Conservation (phyloP, 2,329 filamentous ascomycete species). For the Cercospora sp. region DNA sequence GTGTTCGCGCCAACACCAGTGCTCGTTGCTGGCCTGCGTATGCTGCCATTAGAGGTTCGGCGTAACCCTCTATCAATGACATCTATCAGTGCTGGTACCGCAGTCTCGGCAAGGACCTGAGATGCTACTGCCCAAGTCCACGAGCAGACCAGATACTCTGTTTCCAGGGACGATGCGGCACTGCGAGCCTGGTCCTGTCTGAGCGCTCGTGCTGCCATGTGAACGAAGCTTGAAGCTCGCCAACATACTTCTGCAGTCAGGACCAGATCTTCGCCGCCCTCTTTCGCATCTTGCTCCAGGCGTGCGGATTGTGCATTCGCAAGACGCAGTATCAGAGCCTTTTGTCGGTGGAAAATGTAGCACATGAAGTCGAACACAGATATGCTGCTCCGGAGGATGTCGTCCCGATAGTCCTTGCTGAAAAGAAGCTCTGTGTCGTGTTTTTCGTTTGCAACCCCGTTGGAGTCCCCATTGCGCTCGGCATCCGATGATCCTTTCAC, state of each 20-base stretch:
- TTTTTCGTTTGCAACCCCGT: slow-evolving; percentile 22
- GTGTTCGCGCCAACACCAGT: slow-evolving; percentile 36
- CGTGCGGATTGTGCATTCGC: slow-evolving; percentile 63
- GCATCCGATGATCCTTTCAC: slow-evolving; percentile 24
- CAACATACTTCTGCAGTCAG: slow-evolving; percentile 85
- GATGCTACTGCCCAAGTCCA: slow-evolving; percentile 76
- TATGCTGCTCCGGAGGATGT: slow-evolving; percentile 92
- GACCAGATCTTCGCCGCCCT: slow-evolving; percentile 64
- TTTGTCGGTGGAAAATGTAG: slow-evolving; percentile 89
- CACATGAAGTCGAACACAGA: slow-evolving; percentile 93
- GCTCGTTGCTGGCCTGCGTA: slow-evolving; percentile 29
- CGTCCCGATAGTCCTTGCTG: slow-evolving; percentile 80
- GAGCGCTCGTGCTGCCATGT: slow-evolving; percentile 74
- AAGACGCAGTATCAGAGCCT: slow-evolving; percentile 75
- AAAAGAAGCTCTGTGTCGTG: slow-evolving; percentile 26
- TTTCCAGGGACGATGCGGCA: slow-evolving; percentile 43
- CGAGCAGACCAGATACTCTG: slow-evolving; percentile 74
- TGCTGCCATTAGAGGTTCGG: slow-evolving; percentile 24
- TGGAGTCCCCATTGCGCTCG: slow-evolving; percentile 24
- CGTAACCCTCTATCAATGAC: slow-evolving; percentile 18
- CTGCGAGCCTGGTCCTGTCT: slow-evolving; percentile 65
- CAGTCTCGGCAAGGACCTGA: slow-evolving; percentile 73
- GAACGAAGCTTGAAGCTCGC: slow-evolving; percentile 79
- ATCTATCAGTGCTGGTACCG: slow-evolving; percentile 31
- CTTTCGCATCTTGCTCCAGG: slow-evolving; percentile 41